Base-by-base conservation (phyloP, 2,329 filamentous ascomycete species). In the Hypoxylon sp. region DNA sequence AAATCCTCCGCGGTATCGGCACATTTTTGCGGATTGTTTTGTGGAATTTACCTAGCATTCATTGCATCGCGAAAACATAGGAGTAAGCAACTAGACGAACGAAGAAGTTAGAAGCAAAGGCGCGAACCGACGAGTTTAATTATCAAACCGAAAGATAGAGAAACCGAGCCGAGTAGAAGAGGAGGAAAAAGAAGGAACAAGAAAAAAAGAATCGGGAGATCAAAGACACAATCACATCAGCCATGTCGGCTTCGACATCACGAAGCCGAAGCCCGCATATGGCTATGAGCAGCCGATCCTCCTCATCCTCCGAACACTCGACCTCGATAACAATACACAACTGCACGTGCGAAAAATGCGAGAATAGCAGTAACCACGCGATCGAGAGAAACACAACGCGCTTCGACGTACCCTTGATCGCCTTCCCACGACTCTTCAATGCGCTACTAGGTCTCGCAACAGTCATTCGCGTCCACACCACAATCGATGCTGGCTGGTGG, bases 371-470 rank as follows among this genome's bases (percentile, higher is more conserved):
- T 12, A 26, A 29, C 4, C 51, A 21, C 30, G 30, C 11, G 3
- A 34, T 26, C 30, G 54, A 57, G 8, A 46, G 31, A 17, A 45
- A 38, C 31, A 38, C 27, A 27, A 58, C 54, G 41, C 48, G 60
- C 7, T 58, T 63, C 51, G 59, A 63, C 43, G 48, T 63, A 5
- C 63, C 62, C 6, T 49, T 66, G 27, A 64, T 66, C 51, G 63
- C 63, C 15, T 40, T 64, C 26, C 53, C 60, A 31, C 59, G 63
- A 13, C 54, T 60, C 9, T 47, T 63, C 45, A 63, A 56, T 27
- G 55, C 63, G 7, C 16, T 62, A 6, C 49, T 65, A 12, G 59
- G 56, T 31, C 38, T 63, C n/a, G 59, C 57, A 36, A 62, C 62
- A 4, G 59, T 64, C 9, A 47, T 63, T 9, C 58, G 62, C n/a